Conservation (phyloP, 768 basidiomycete genomes). For the Lyophyllum semitale region DNA sequence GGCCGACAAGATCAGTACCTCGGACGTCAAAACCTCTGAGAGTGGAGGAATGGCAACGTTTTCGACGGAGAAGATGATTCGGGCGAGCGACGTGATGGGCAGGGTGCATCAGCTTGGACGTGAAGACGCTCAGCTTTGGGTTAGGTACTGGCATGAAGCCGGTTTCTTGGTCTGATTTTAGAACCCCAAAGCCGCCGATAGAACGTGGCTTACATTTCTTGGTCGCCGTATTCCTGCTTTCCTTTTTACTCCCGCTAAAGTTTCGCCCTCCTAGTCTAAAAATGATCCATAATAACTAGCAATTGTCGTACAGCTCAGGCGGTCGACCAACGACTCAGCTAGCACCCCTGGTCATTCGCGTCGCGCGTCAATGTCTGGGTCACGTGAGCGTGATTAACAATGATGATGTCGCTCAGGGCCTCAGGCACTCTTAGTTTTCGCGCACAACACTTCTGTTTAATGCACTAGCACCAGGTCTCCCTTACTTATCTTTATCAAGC, state of each 20-base stretch:
- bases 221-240: neutral
- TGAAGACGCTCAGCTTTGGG: neutral
- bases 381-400: no score
- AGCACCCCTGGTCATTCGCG: no score
- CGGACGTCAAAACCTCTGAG: neutral
- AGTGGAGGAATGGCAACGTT: conserved; percentile 1
- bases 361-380: no score
- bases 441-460: no score
- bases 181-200: neutral
- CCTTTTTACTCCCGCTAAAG: neutral
- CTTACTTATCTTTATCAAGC: no score
- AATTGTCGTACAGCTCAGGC: neutral
- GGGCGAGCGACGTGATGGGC: neutral
- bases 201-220: no score
- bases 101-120: neutral
- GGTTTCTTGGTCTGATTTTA: neutral
- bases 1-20: neutral
- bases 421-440: no score
- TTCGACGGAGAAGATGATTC: neutral
- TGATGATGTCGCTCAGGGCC: no score
- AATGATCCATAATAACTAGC: no score
- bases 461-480: no score
- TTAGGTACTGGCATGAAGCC: conserved; percentile 1
- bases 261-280: no score
- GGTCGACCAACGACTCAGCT: no score